These are phyloP conservation scores for Yarrowia phangngaensis DNA, from an alignment of 805 yeast genomes.

Conservation along the genomic window DNA sequence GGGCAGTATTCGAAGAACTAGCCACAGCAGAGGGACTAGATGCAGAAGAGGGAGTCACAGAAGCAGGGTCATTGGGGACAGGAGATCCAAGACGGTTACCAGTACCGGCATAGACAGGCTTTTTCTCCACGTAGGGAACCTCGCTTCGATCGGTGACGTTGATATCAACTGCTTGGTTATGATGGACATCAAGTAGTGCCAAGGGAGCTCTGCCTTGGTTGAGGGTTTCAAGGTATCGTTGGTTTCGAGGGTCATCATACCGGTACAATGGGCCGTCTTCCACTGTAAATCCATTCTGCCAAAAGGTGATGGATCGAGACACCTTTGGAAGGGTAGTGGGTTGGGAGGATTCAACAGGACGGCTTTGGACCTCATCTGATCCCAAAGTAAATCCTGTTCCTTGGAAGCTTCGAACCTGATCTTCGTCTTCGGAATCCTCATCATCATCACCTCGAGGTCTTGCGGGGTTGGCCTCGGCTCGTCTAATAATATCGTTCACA, in stretches of 20 bases:
- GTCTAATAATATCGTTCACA: constrained; percentile 39
- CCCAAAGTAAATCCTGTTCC: constrained; percentile 41
- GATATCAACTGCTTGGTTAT: constrained; percentile 92
- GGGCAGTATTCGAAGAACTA: constrained; percentile 31
- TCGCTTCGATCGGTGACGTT: constrained; percentile 75
- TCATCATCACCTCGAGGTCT: constrained; percentile 24
- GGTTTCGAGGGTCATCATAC: constrained; percentile 91
- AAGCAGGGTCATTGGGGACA: constrained; percentile 62
- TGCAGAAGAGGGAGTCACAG: constrained; percentile 28
- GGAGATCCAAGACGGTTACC: constrained; percentile 91
- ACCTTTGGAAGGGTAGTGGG: constrained; percentile 45
- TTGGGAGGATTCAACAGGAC: constrained; percentile 28
- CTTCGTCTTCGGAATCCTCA: constrained; percentile 32
- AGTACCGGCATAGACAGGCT: constrained; percentile 56
- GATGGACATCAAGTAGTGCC: constrained; percentile 70
- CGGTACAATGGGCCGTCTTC: constrained; percentile 84
- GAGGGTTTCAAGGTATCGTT: constrained; percentile 69
- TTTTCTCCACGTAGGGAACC: constrained; percentile 74
- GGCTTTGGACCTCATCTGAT: constrained; percentile 33
- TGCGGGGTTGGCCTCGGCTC: constrained; percentile 34
- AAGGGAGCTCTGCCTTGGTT: constrained; percentile 90
- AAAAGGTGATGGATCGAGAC: constrained; percentile 79
- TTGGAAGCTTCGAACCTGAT: constrained; percentile 30
- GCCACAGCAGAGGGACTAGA: constrained; percentile 34
- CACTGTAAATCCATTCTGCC: constrained; percentile 95